Evolutionary conservation across 108 stramenopile genomes (phyloP), one percentile per base, ranked within the genome.

Genomic region (Seminavis robusta): DNA sequence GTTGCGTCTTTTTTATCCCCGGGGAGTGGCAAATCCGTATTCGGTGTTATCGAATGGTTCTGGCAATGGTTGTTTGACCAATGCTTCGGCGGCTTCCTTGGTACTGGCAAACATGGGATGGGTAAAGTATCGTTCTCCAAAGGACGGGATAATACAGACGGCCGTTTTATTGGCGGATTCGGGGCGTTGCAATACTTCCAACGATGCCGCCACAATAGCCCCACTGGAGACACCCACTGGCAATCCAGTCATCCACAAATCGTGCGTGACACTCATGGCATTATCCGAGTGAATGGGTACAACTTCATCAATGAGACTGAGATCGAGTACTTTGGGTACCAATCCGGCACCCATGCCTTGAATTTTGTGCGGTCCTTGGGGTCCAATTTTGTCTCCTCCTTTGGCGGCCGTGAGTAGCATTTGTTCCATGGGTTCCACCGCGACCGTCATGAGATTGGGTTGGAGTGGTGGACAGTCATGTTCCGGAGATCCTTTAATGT

Each of bases 81-180:
- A 48, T 25, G 30, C 23, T 42, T 64, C 62, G 13, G 76, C 76
- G 28, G 51, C 59, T 44, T 64, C 61, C 24, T 52, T 42, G 65
- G 67, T 47, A 16, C 13, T 27, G 32, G 57, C 59, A 44, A 69
- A 69, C 40, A 64, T 44, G 9, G 76, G 76, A 37, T 65, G 65
- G 21, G 76, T 63, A 47, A 89, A 80, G 67, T 89, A 89, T 11
- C 88, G 69, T 65, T 89, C 88, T 50, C 88, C 88, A 47, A 80
- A 82, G 9, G 70, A 72, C 15, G 86, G 86, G 41, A 88, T 73
- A 55, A 88, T 76, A 38, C 75, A 78, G 13, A 88, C 86, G 24
- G 68, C 75, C 11, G 66, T 36, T 61, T 83, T 81, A 9, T 74
- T 72, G 9, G 59, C 74, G 21, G 54, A 54, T 52, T 79, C 80